Conservation (phyloP, 1,284 basidiomycete species). For the Irpex rosettiformis region DNA sequence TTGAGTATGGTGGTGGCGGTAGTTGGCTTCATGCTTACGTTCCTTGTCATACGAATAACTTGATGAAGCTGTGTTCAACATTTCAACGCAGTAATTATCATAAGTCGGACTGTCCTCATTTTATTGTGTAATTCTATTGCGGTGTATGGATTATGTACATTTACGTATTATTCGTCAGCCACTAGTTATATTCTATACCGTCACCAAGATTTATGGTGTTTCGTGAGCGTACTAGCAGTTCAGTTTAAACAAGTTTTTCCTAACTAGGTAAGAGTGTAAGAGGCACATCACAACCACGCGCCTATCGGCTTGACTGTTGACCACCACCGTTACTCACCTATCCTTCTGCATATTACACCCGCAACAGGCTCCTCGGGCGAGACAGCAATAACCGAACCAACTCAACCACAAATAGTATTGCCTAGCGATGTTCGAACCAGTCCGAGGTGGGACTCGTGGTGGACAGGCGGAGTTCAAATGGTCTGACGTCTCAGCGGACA, state of each 20-base stretch:
- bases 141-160: too few species aligned
- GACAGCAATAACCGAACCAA: too few species aligned
- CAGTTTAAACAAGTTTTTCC: too few species aligned
- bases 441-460: slow-evolving; percentile 82
- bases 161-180: too few species aligned
- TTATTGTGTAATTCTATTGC: too few species aligned
- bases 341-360: not conserved
- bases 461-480: slow-evolving; percentile 92
- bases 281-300: not conserved
- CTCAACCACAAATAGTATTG: slow-evolving; percentile 2
- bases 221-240: too few species aligned
- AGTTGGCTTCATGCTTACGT: slow-evolving; percentile 66
- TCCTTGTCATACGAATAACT: slow-evolving; percentile 68
- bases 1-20: slow-evolving; percentile 57
- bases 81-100: not conserved
- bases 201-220: too few species aligned
- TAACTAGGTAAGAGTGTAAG: not conserved
- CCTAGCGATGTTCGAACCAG: slow-evolving; percentile 83
- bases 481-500: slow-evolving; percentile 86
- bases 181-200: too few species aligned
- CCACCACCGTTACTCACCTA: not conserved
- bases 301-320: not conserved
- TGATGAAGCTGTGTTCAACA: slow-evolving; percentile 3
- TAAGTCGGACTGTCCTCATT: too few species aligned
- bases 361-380: not conserved